Base-by-base conservation (phyloP, 805 yeast species). In the Teunomyces barrocoloradensis region DNA sequence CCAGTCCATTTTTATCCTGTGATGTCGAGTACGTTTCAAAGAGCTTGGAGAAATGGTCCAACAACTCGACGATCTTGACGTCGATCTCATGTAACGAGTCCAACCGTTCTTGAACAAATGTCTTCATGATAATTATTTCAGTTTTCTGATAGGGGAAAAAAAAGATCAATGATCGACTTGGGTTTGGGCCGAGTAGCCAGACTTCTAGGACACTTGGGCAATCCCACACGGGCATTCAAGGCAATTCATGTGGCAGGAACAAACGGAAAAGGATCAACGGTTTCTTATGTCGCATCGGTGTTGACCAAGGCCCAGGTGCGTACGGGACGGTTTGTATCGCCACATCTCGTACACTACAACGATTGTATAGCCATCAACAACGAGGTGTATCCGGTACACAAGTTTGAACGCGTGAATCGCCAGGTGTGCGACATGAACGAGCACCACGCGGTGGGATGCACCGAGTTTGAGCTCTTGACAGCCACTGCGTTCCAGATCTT, bases 221-320 rank as follows among this genome's bases (percentile, higher is more conserved):
- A 82, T 55, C 97, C 96, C 0, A 94, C 89, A 34, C 51, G 61
- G 12, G 55, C 68, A 4, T 81, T 81, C 58, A 79, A 80, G 51
- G 82, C 89, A 0, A 71, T 94, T n/a, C 99, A 94, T 60, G 78
- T 94, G 3, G 97, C 97, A 0, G 99, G 99, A 0, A 92, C 99
- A 6, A 92, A 92, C 61, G 99, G 99, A 0, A 92, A 92, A 60
- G 99, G 99, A 0, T 90, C 97, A 0, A 87, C 91, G 0, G 82
- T 96, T 49, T 84, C 97, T 0, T 91, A 90, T 61, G 49, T 94
- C 6, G 75, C 89, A 3, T 81, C 89, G 13, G 73, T 85, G 2
- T 64, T 91, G 21, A 73, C 79, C 17, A 61, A 64, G 11, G 72
- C 80, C 18, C 70, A 68, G 1, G 65, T 79, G 35, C 60, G 65